A percentile compares a stretch with the other conserved stretches of the same genome.
These are phyloP conservation scores for Boletus rubescentipes DNA, from an alignment of 768 basidiomycete genomes.

Conservation along the genomic window DNA sequence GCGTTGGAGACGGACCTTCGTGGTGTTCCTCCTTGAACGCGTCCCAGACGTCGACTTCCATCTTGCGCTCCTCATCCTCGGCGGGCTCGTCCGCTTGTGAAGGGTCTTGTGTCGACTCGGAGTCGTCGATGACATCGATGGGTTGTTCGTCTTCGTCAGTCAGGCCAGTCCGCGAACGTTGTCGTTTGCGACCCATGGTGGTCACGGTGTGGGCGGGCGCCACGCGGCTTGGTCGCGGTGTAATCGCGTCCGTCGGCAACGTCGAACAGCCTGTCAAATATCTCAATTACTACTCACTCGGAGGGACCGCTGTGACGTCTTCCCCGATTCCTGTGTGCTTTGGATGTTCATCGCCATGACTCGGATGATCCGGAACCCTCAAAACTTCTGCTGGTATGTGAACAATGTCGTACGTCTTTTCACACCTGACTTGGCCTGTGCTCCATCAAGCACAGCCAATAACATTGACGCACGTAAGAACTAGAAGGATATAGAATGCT, in stretches of 20 bases:
- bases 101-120: conserved; percentile 8
- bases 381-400: too few relatives aligned
- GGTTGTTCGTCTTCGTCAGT: conserved; percentile 29
- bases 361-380: too few relatives aligned
- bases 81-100: conserved; percentile 8
- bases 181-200: conserved; percentile 44
- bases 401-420: neutral
- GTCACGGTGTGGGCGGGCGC: conserved; percentile 2
- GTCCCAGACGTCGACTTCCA: conserved; percentile 70
- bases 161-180: conserved; percentile 42
- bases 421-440: neutral
- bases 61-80: conserved; percentile 37
- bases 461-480: neutral
- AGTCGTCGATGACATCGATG: conserved; percentile 15
- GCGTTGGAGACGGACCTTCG: conserved; percentile 51
- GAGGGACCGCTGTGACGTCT: too few relatives aligned
- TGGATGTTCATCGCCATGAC: too few relatives aligned
- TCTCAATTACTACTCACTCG: too few relatives aligned
- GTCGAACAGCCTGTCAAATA: neutral
- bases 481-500: conserved; percentile 2
- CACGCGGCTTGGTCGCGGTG: conserved; percentile 9
- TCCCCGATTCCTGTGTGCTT: neutral
- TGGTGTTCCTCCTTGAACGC: conserved; percentile 75
- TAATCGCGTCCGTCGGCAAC: neutral
- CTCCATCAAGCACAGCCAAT: neutral